Evolutionary conservation across 805 yeast genomes (phyloP).

Genomic region (Scheffersomyces amazonensis): DNA sequence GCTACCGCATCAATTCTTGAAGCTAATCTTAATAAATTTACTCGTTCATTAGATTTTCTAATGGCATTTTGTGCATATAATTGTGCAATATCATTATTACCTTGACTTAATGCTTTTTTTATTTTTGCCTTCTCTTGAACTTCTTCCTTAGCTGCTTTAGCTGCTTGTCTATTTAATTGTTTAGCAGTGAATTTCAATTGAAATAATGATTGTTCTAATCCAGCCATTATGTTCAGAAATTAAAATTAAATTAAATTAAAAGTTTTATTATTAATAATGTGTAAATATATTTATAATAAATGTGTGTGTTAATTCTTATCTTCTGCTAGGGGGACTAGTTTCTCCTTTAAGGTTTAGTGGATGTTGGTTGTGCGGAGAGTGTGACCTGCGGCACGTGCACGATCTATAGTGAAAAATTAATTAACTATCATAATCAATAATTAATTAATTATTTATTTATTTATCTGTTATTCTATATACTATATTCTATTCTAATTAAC

Average conservation of each 20-base stretch:
- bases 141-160: slow-evolving; percentile 88
- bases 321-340: too few relatives aligned
- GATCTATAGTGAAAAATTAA: too few relatives aligned
- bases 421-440: too few relatives aligned
- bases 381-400: too few relatives aligned
- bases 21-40: slow-evolving; percentile 76
- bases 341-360: too few relatives aligned
- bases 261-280: too few relatives aligned
- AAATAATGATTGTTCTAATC: slow-evolving; percentile 53
- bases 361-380: too few relatives aligned
- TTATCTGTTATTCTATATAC: too few relatives aligned
- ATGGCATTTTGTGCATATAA: slow-evolving; percentile 96
- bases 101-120: slow-evolving; percentile 82
- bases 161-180: slow-evolving; percentile 85
- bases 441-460: too few relatives aligned
- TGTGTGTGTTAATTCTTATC: too few relatives aligned
- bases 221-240: slow-evolving; percentile 24
- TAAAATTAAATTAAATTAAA: too few relatives aligned
- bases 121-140: slow-evolving; percentile 81
- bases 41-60: slow-evolving; percentile 81
- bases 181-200: slow-evolving; percentile 87
- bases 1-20: slow-evolving; percentile 96
- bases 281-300: background rate
- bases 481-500: too few relatives aligned
- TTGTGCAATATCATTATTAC: slow-evolving; percentile 88